Evolutionary conservation across 1,284 basidiomycete species (phyloP).

Genomic region (Tylopilus sp.): DNA sequence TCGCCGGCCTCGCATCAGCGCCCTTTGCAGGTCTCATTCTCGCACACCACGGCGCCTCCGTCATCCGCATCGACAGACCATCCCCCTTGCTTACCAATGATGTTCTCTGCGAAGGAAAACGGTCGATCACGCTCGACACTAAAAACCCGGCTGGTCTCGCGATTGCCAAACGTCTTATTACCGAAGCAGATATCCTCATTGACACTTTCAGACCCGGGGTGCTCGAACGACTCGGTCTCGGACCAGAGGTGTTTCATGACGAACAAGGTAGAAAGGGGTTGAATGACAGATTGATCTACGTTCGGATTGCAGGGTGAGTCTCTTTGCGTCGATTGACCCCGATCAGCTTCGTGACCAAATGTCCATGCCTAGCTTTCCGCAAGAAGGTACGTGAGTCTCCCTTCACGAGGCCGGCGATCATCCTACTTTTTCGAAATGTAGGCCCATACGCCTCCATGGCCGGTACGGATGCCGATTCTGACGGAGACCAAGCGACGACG

Average conservation of each 20-base stretch:
- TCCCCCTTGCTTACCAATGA: conserved; percentile 41
- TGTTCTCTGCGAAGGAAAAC: conserved; percentile 67
- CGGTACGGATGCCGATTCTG: conserved; percentile 39
- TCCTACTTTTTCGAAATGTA: conserved; percentile 28
- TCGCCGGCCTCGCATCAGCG: conserved; percentile 81
- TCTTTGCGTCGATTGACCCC: not conserved
- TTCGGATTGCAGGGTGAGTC: conserved; percentile 61
- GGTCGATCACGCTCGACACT: conserved; percentile 65
- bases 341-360: not conserved
- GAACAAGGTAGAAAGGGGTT: conserved; percentile 41
- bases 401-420: conserved; percentile 5
- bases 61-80: conserved; percentile 71
- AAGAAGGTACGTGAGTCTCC: conserved; percentile 42
- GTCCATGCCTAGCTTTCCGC: conserved; percentile 47
- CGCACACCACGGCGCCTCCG: conserved; percentile 78
- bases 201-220: conserved; percentile 84
- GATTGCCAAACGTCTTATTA: conserved; percentile 57
- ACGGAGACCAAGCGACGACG: not conserved
- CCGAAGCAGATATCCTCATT: conserved; percentile 73
- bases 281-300: conserved; percentile 62
- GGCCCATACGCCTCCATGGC: conserved; percentile 68
- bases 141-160: conserved; percentile 60
- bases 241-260: conserved; percentile 70
- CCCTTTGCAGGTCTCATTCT: conserved; percentile 79
- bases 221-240: conserved; percentile 73